Evolutionary conservation across 192 early-diverging fungal genomes (phyloP).

Genomic region (Coemansia javaensis): DNA sequence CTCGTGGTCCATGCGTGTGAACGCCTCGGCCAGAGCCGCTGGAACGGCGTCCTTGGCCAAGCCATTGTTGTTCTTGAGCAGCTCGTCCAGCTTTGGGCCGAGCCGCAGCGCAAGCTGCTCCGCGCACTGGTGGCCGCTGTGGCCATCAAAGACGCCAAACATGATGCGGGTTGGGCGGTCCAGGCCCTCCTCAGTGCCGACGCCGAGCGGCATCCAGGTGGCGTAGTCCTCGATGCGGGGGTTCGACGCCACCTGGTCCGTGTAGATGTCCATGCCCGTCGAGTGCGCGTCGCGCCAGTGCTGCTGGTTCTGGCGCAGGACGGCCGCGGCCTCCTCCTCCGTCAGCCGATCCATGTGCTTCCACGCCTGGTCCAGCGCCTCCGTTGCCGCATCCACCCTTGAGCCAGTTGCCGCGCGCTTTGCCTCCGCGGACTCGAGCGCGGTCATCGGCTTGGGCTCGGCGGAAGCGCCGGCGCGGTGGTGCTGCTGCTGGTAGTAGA

Average conservation of each 20-base stretch:
- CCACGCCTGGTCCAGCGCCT: constrained; percentile 5
- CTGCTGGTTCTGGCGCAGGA: constrained; percentile 29
- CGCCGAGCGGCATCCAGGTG: constrained; percentile 13
- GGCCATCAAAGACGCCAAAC: constrained; percentile 38
- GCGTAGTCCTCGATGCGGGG: constrained; percentile 46
- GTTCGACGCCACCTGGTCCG: constrained; percentile 48
- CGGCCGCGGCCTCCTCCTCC: constrained; percentile 28
- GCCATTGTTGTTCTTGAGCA: constrained; percentile 15
- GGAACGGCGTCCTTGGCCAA: constrained; percentile 26
- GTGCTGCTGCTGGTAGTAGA: too few species aligned
- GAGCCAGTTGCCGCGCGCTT: constrained; percentile 21
- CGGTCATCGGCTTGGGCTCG: too few species aligned
- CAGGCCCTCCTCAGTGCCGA: neutral
- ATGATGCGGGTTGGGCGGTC: constrained; percentile 29
- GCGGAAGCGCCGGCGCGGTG: too few species aligned
- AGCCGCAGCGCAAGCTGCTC: constrained; percentile 31
- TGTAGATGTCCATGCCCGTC: constrained; percentile 7
- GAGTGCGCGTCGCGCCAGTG: neutral
- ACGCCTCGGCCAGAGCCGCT: constrained; percentile 18
- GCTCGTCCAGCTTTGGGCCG: constrained; percentile 29
- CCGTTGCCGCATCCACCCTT: constrained; percentile 14
- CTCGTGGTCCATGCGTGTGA: constrained; percentile 27
- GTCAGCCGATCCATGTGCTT: constrained; percentile 21
- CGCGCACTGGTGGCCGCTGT: constrained; percentile 36
- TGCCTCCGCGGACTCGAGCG: constrained; percentile 29